Percentiles rank a stretch among this genome's conserved stretches.
These are phyloP conservation scores for Boletales sp. DNA, from an alignment of 768 basidiomycete species.

Conservation along the genomic window DNA sequence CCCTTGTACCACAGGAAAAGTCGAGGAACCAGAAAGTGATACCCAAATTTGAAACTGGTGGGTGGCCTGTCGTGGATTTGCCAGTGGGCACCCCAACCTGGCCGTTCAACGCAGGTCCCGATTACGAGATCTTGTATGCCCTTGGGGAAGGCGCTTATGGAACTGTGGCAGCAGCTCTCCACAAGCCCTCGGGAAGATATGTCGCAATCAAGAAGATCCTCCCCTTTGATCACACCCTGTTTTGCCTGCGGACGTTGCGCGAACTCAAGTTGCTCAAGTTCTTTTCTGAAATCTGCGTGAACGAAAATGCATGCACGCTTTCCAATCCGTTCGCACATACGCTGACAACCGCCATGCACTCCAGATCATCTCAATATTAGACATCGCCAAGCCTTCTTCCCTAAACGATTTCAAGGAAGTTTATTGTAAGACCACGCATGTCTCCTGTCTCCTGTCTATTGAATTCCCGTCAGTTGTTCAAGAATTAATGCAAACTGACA, in stretches of 20 bases:
- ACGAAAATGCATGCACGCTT: slow-evolving; percentile 61
- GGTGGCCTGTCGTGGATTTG: slow-evolving; percentile 7
- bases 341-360: slow-evolving; percentile 1
- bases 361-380: slow-evolving; percentile 89
- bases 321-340: not conserved
- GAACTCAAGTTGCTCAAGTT: slow-evolving; percentile 90
- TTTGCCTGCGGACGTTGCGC: slow-evolving; percentile 83
- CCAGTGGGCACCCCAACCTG: not conserved
- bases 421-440: slow-evolving; percentile 51
- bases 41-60: slow-evolving; percentile 73
- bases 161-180: slow-evolving; percentile 84
- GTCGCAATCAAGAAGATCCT: slow-evolving; percentile 96
- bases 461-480: slow-evolving; percentile 56
- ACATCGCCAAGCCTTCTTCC: slow-evolving; percentile 79
- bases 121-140: slow-evolving; percentile 69
- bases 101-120: slow-evolving; percentile 45
- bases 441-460: not conserved
- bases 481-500: slow-evolving; percentile 87
- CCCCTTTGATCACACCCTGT: slow-evolving; percentile 92
- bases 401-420: slow-evolving; percentile 83
- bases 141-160: slow-evolving; percentile 90
- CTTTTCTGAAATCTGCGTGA: slow-evolving; percentile 75
- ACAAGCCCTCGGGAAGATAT: slow-evolving; percentile 74
- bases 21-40: slow-evolving; percentile 58
- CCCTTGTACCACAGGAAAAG: slow-evolving; percentile 11